Evolutionary conservation across 176 grass and related monocot genomes (phyloP), one percentile per base, ranked within the genome.

Genomic region (Coix lacrymajobi): DNA sequence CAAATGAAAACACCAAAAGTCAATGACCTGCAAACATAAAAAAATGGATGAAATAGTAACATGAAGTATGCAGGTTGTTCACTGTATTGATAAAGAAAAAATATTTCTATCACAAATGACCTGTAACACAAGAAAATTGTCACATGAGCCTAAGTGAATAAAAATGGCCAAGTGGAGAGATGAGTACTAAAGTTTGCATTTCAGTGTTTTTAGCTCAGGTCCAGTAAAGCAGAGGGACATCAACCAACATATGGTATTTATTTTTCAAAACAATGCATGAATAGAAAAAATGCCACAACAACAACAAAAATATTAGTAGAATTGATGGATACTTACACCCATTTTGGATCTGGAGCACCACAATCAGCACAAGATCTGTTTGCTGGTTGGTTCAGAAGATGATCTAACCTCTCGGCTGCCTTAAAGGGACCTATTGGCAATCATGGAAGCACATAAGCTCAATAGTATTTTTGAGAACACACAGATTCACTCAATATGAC

Each of bases 1-100:
- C 91, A 99, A 85, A 99, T 92, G 87, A 96, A 99, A 82, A 92
- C 87, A 78, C 96, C 93, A 81, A 94, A 87, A 83, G 83, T 96
- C 31, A 92, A n/a, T 57, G 96, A 99, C 52, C 96, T 99, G 78
- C 41, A 63, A 39, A 73, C 7, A 79, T 62, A 57, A 81, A 33
- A 79, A 63, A 3, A 1, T n/a, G 32, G 70, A 85, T 41, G 66
- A 68, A 22, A 70, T 25, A 30, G 61, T 77, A 84, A 76, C 34
- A 14, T 62, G 41, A 28, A 71, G 4, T 68, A 73, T 40, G 73
- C 52, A 58, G 40, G 24, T 48, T 37, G 49, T 32, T 65, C 16
- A 69, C 28, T 39, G 20, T 62, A 66, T 28, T 8, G 65, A 58
- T 83, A 85, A 63, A 68, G 36, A 79, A 43, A 73, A 24, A 9